Evolutionary conservation across 805 yeast genomes (phyloP), one percentile per base, ranked within the genome.

Genomic region (Ogataea naganishii): DNA sequence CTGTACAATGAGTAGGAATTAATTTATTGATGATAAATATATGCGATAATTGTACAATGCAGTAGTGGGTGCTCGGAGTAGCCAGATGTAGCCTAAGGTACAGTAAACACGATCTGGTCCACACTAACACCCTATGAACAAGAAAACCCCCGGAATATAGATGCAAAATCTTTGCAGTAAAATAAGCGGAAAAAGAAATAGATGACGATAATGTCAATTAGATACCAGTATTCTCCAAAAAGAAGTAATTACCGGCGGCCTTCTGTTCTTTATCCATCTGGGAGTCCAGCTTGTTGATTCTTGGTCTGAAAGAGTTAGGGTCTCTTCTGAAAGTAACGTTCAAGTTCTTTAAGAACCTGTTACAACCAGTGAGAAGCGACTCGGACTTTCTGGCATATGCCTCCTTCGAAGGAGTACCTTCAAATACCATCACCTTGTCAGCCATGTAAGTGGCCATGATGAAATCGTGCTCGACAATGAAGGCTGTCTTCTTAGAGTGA

Each of bases 251-350:
- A 38, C 98, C 98, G 29, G 75, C 53, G 25, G 73, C 53, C 66
- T 92, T 92, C 64, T 92, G 99, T 66, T 92, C 97, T 64, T 81
- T 92, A 62, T 92, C 99, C 95, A 92, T 85, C 70, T 92, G 99
- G 32, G 97, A 88, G 53, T 83, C 97, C 53, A 84, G 66, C 64
- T 92, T 92, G 69, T 92, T 92, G 59, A 92, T 92, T 75, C 99
- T 83, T 51, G 99, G 99, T 66, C 99, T 81, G 73, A 75, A 92
- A 34, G 96, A 83, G 56, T 78, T 85, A 49, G 99, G 97, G 65
- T 92, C 99, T 69, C 99, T 85, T 77, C 99, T 84, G 69, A 92
- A 92, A 3, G 98, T 92, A 38, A 92, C 98, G 47, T 89, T 84
- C 68, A 92, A 75, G 60, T 86, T 89, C 78, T 89, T 88, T 69